Evolutionary conservation across 495 filamentous ascomycete genomes (phyloP), one percentile per base, ranked within the genome.

Genomic region (Neurospora sublineolata): DNA sequence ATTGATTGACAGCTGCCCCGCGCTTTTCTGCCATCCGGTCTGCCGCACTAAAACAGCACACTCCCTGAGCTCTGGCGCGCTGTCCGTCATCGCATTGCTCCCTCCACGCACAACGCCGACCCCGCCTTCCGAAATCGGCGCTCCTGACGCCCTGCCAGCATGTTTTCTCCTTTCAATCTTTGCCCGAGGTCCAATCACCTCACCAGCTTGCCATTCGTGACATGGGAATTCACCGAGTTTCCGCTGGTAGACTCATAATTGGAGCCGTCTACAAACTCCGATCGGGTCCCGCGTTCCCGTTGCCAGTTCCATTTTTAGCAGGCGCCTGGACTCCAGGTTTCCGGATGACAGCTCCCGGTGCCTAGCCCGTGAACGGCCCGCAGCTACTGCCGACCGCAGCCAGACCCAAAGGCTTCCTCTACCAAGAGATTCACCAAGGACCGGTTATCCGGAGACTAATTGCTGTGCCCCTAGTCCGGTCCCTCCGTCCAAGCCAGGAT

Each of bases 91-190:
- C 23, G 23, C 27, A 60, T 60, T 60, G 46, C 52, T 60, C 52
- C 52, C 52, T 60, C 52, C 52, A 64, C 14, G 52, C 52, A 64
- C 52, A 33, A 3, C 27, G 52, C 39, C 69, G 68, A 75, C 76
- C 78, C 78, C 77, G 73, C 78, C 75, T 76, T 79, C 78, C 77
- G 78, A 78, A 69, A 74, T 79, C 78, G 78, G 77, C 75, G 37
- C 69, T 36, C 4, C 18, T 33, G 40, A n/a, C 18, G n/a, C 68
- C 33, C 10, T 38, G 37, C 68, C 37, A 69, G 12, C 68, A 69
- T 64, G 30, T 64, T 64, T 33, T 16, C 23, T 14, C 11, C 46
- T 14, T 58, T 44, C 16, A 20, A 23, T 23, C 9, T 58, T 60
- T 60, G 23, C n/a, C 23, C 38, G 68, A 52, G 68, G 39, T 33